Percentiles rank a stretch among this genome's conserved stretches.
Conservation (phyloP, 1,284 basidiomycete genomes). For the Ustilago cynodontis region DNA sequence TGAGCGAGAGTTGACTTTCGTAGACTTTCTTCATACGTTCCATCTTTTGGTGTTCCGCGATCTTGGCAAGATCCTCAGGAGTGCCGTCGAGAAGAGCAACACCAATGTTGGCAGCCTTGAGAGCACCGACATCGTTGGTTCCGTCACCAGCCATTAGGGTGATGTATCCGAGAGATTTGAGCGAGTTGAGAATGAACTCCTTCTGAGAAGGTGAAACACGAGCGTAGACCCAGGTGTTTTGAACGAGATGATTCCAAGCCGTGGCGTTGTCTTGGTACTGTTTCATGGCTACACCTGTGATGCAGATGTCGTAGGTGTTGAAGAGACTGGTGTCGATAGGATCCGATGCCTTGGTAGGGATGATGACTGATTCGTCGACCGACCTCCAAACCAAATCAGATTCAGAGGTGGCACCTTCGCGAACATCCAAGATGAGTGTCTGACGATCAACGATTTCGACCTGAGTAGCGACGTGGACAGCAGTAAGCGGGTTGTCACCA, state of each 20-base stretch:
- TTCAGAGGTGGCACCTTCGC: conserved; percentile 58
- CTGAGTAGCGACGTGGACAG: conserved; percentile 66
- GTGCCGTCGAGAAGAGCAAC: conserved; percentile 68
- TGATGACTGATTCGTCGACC: conserved; percentile 60
- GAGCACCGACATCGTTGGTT: conserved; percentile 69
- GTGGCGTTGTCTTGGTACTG: conserved; percentile 58
- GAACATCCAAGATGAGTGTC: conserved; percentile 64
- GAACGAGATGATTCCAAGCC: conserved; percentile 62
- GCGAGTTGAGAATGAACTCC: conserved; percentile 67
- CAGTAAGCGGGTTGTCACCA: conserved; percentile 69
- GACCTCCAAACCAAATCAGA: conserved; percentile 64
- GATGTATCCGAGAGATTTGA: conserved; percentile 66
- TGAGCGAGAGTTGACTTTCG: conserved; percentile 65
- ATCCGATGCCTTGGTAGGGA: conserved; percentile 55
- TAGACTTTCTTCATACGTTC: conserved; percentile 69
- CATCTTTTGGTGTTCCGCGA: conserved; percentile 66
- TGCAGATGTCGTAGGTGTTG: conserved; percentile 68
- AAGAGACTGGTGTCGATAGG: conserved; percentile 64
- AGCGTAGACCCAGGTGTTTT: conserved; percentile 69
- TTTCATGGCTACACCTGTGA: conserved; percentile 68
- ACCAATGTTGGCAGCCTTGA: conserved; percentile 69
- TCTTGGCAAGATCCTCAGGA: conserved; percentile 66
- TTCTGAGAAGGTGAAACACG: conserved; percentile 69
- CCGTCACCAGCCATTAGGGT: conserved; percentile 70
- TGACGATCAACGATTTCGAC: conserved; percentile 69